Evolutionary conservation across 208 protist species (phyloP).

Genomic region (Acanthamoeba sp.): DNA sequence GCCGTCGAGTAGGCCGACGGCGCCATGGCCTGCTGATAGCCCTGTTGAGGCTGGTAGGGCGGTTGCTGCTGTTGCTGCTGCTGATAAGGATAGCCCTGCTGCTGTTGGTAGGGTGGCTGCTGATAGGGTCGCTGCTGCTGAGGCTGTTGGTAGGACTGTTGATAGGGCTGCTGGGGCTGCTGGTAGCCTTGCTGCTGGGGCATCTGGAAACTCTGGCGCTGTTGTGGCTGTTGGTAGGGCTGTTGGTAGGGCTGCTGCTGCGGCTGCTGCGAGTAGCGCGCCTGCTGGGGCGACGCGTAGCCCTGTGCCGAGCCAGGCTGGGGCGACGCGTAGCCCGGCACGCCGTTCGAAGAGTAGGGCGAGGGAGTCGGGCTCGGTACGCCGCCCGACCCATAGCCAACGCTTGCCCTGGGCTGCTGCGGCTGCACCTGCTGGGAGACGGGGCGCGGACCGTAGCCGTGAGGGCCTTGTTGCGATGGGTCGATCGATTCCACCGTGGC

Average conservation of each 20-base stretch:
- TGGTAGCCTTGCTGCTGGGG: neutral
- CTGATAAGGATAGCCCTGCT: too few relatives aligned
- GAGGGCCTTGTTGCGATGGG: neutral
- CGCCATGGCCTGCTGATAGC: neutral
- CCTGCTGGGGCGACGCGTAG: neutral
- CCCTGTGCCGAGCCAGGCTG: neutral
- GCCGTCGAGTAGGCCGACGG: neutral
- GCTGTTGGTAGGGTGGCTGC: too few relatives aligned
- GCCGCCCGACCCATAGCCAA: neutral
- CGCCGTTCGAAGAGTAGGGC: neutral
- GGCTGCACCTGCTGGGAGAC: neutral
- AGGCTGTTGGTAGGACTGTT: neutral
- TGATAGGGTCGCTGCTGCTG: neutral
- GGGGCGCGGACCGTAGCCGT: neutral
- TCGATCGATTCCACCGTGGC: neutral
- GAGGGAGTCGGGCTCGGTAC: neutral
- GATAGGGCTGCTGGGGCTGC: neutral
- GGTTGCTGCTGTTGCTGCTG: neutral
- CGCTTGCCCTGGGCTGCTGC: neutral
- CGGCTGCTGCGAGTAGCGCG: neutral
- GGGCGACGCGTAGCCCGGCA: neutral
- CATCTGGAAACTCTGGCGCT: neutral
- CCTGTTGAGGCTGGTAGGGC: neutral
- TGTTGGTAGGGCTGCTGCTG: neutral
- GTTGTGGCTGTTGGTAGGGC: neutral